Base-by-base conservation (phyloP, 2,329 filamentous ascomycete genomes). In the Xenoacremonium recifei region DNA sequence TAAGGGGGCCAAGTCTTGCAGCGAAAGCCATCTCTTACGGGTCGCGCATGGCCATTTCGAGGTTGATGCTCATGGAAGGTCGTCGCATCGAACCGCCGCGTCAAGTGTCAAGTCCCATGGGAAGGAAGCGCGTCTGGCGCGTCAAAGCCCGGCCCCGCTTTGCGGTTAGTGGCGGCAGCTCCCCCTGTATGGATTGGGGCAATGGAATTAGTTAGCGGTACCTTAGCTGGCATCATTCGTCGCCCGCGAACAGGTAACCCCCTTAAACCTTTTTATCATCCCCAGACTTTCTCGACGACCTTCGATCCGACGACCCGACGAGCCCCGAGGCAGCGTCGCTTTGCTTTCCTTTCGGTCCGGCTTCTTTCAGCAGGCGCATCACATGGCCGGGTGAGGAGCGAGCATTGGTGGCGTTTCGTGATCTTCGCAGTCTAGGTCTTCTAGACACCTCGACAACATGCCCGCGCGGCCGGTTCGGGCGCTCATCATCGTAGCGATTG, bases 381-480 rank as follows among this genome's bases (percentile, higher is more conserved):
- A 10, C 23, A 57, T 57, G 54, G 54, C 44, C 43, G 36, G 21
- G 15, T 57, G 38, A 52, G 34, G 32, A 34, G 25, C 21, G 18
- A 19, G 32, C 32, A 19, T 34, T 34, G 32, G 35, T 30, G 35
- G 23, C 11, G 35, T 40, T 17, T 41, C n/a, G n/a, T n/a, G 16
- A 9, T 32, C 17, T 25, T 37, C 35, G 31, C 17, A 37, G 17
- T 19, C 32, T 34, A 12, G 21, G 13, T 23, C 21, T 19, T 35
- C 29, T 27, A 39, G 27, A 30, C 35, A 38, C 32, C 31, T 27
- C 9, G 27, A 37, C 42, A 79, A 56, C 53, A 96, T 96, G 90
- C 88, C 86, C 63, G 88, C 89, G 61, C 84, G 85, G 72, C 88
- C 89, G 44, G 85, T 96, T 63, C 84, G 91, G 69, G 81, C 87